Percentiles rank a stretch among this genome's conserved stretches.
Conservation (phyloP, 768 basidiomycete species). For the Pleurotus tuoliensis region DNA sequence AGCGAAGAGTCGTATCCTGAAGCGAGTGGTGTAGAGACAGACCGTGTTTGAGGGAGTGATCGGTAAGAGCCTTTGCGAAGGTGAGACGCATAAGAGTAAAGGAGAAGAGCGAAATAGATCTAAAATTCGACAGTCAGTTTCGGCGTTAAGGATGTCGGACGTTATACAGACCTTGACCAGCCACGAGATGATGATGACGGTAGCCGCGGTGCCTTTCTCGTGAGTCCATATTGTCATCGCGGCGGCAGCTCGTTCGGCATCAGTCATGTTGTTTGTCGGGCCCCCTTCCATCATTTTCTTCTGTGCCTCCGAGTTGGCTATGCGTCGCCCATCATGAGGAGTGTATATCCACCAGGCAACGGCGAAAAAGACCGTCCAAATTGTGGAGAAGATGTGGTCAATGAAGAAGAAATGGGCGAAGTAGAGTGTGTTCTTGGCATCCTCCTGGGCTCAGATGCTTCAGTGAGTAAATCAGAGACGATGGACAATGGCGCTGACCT, state of each 20-base stretch:
- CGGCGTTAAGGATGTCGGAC: not conserved
- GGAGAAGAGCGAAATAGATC: conserved; percentile 86
- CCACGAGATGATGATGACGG: conserved; percentile 83
- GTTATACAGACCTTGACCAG: conserved; percentile 66
- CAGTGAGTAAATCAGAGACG: conserved; percentile 5
- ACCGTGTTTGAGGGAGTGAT: conserved; percentile 60
- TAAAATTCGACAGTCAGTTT: conserved; percentile 25
- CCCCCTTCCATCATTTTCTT: conserved; percentile 72
- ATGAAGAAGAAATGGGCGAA: conserved; percentile 91
- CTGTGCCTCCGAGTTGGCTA: conserved; percentile 85
- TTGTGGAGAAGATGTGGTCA: conserved; percentile 86
- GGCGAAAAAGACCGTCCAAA: conserved; percentile 92
- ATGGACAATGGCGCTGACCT: conserved; percentile 46
- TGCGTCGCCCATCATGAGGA: conserved; percentile 84
- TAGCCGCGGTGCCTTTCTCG: conserved; percentile 79
- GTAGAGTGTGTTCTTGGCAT: conserved; percentile 77
- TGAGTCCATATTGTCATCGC: conserved; percentile 85
- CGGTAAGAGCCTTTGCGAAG: conserved; percentile 90
- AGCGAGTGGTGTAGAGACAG: conserved; percentile 26
- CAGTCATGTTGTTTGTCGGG: conserved; percentile 51
- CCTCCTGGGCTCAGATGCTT: conserved; percentile 58
- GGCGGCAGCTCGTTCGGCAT: conserved; percentile 62
- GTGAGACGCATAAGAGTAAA: conserved; percentile 93
- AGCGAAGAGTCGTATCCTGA: conserved; percentile 35
- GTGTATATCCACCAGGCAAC: conserved; percentile 88